A percentile compares a stretch with the other conserved stretches of the same genome.
These are phyloP conservation scores for Liriodendron chinense DNA, from an alignment of 164 flowering plant genomes.

Conservation along the genomic window DNA sequence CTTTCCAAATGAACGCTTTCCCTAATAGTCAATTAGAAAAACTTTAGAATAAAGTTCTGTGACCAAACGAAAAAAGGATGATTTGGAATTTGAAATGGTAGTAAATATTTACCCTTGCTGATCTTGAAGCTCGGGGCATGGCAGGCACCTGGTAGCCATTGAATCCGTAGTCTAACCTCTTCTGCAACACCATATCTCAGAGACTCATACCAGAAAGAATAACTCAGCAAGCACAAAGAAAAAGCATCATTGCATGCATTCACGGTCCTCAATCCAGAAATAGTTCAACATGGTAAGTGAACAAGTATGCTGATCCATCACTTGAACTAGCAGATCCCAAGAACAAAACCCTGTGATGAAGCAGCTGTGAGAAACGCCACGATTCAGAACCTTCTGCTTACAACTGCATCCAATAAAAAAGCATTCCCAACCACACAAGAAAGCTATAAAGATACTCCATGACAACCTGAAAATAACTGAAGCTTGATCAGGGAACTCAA, in stretches of 20 bases:
- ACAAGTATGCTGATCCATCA: constrained; percentile 4
- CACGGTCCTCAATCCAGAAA: constrained; percentile 7
- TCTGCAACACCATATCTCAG: constrained; percentile 78
- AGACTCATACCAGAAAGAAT: constrained; percentile 35
- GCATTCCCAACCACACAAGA: not conserved
- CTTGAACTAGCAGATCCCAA: constrained; percentile 6
- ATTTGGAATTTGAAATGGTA: not conserved
- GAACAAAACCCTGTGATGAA: constrained; percentile 1
- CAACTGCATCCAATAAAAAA: not conserved
- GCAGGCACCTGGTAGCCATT: constrained; percentile 79
- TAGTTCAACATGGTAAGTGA: constrained; percentile 5
- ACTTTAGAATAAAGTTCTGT: not conserved
- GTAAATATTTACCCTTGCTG: constrained; percentile 68
- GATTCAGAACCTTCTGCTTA: not conserved
- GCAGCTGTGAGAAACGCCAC: not conserved
- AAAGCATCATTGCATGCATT: constrained; percentile 12
- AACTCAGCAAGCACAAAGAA: constrained; percentile 28
- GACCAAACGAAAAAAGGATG: not conserved
- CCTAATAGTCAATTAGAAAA: constrained; percentile 22
- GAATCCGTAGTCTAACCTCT: constrained; percentile 78
- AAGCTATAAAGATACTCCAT: not conserved
- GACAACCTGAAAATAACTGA: not conserved
- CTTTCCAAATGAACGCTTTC: constrained; percentile 39
- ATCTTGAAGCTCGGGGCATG: constrained; percentile 81
- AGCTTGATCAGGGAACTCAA: not conserved